A percentile compares a stretch with the other conserved stretches of the same genome.
phyloP scores from a whole-genome alignment of 345 rosid genomes.

The Ceriops zippeliana region DNA sequence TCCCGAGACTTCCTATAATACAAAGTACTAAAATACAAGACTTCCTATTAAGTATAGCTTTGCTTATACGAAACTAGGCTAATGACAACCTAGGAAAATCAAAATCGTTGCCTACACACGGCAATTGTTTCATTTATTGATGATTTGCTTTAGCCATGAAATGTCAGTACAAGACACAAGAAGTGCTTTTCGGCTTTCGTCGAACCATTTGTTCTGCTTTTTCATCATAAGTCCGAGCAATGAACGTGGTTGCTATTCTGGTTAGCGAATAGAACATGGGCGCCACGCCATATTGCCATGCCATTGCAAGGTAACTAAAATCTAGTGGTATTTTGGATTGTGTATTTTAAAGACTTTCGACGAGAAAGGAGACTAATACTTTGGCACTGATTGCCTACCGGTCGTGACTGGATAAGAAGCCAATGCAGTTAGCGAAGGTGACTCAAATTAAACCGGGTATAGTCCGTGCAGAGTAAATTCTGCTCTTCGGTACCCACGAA shows the following conservation, averaged over 20 bases:
- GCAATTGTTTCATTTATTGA: neutral
- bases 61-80: neutral
- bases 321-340: neutral
- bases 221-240: too few relatives aligned
- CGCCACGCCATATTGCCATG: conserved; percentile 19
- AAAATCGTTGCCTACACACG: neutral
- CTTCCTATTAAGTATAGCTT: too few relatives aligned
- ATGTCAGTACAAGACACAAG: neutral
- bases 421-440: neutral
- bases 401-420: neutral
- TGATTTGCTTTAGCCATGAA: neutral
- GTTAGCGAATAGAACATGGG: conserved; percentile 20
- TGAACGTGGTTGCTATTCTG: too few relatives aligned
- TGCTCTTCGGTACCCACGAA: neutral
- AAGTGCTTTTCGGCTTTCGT: neutral
- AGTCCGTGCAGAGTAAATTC: neutral
- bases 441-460: conserved; percentile 3
- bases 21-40: too few relatives aligned
- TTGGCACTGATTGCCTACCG: conserved; percentile 18
- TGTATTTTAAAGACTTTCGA: neutral
- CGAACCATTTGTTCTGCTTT: too few relatives aligned
- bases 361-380: too few relatives aligned
- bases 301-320: neutral
- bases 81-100: neutral
- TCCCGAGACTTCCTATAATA: too few relatives aligned